Evolutionary conservation across 352 stramenopile genomes (phyloP), one percentile per base, ranked within the genome.

Genomic region (Phytophthora fragariaefolia): DNA sequence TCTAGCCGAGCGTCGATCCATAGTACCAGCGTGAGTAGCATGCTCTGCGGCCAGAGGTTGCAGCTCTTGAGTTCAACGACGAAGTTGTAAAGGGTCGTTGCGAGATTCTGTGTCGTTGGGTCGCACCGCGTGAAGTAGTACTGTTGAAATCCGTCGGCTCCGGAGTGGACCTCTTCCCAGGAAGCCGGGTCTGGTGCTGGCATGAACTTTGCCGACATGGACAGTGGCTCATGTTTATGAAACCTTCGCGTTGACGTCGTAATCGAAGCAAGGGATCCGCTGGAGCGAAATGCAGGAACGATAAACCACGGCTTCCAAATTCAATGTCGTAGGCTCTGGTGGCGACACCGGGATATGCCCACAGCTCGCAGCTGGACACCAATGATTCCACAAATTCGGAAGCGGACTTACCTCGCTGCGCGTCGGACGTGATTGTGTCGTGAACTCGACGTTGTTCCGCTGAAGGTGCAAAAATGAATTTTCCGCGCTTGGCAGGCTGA

Each of bases 171-270:
- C 2, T 61, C 38, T 43, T 61, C 50, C 40, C 26, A 61, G 3
- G 53, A 22, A 2, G 38, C 8, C 1, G 40, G 53, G 4, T 45
- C 53, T 30, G 53, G 40, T 2, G 40, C 23, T 32, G 53, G 26
- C 17, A 61, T 8, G 40, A 61, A 47, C 40, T 51, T 61, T 28
- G 53, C 53, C 0, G 53, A 51, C 15, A 61, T 27, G 1, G 40
- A 61, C 20, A 61, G n/a, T 45, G n/a, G 26, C 40, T 61, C 53
- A 51, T 61, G 6, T 61, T 61, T n/a, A 61, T 61, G 26, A 52
- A 52, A 9, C 8, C 23, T 43, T 52, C 40, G 13, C 40, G 24
- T 40, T 61, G 53, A 6, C 40, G 27, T 18, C 26, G 32, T 17
- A 42, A 20, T n/a, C 27, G 28, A 20, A 46, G 4, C 40, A 61